Conservation (phyloP, 768 basidiomycete genomes). For the Boletus speciosus region DNA sequence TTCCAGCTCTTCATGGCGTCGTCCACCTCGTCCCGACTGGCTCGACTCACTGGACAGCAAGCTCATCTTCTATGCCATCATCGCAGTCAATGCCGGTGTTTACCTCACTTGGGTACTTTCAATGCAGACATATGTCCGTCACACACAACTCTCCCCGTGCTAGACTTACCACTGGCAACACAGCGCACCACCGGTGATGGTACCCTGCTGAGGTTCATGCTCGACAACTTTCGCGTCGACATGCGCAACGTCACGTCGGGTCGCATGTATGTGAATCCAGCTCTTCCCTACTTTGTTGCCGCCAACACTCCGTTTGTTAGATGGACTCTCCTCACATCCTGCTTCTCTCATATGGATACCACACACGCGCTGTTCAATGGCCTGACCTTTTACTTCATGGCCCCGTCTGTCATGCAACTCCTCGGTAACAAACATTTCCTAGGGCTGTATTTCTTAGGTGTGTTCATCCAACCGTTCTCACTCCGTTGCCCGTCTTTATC, state of each 20-base stretch:
- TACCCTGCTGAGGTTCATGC: conserved; percentile 46
- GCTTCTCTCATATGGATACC: conserved; percentile 66
- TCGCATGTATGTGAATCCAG: conserved; percentile 49
- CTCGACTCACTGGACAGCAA: conserved; percentile 54
- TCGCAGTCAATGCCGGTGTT: conserved; percentile 59
- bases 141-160: conserved; percentile 16
- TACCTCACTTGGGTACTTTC: conserved; percentile 56
- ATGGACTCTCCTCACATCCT: conserved; percentile 69
- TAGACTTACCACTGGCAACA: background rate
- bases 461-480: conserved; percentile 18
- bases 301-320: conserved; percentile 34
- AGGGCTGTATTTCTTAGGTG: conserved; percentile 69
- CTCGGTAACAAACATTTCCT: conserved; percentile 69
- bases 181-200: conserved; percentile 39
- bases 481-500: background rate
- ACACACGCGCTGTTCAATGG: conserved; percentile 70
- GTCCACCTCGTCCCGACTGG: conserved; percentile 29
- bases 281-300: background rate
- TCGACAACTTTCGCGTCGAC: conserved; percentile 59
- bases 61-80: conserved; percentile 57
- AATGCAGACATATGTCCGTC: conserved; percentile 29
- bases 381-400: conserved; percentile 78
- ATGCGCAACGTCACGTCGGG: conserved; percentile 59
- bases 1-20: conserved; percentile 24
- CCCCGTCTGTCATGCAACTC: conserved; percentile 54